Evolutionary conservation across 2,329 filamentous ascomycete species (phyloP), one percentile per base, ranked within the genome.

Genomic region (Botrytis sinoallii): DNA sequence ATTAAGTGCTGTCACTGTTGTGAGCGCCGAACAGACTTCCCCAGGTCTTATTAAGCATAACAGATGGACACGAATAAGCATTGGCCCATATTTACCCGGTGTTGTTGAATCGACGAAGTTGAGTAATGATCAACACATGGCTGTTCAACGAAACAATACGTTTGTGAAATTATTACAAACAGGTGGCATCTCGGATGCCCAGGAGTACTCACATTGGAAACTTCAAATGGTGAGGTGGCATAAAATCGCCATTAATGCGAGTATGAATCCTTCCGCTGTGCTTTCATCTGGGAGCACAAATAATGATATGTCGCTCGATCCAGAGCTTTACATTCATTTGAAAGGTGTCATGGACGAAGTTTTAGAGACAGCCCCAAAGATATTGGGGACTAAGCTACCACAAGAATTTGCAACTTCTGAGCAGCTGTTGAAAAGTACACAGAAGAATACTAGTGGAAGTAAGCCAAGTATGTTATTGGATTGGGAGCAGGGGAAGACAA

Each of bases 161-260:
- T 86, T 93, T 73, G 83, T 84, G 10, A 81, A 83, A 20, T 82
- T 87, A n/a, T 74, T 83, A 16, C 71, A 78, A 46, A 75, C 75
- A 25, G 91, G 90, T 55, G 88, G 87, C 2, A 88, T 93, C 76
- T 86, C 86, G 74, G 91, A 93, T 81, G 89, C 90, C 8, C 88
- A 90, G 75, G 84, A 87, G 12, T 89, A 91, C 77, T 86, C 88
- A 65, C 90, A 92, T 81, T 83, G 89, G 46, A 90, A 89, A 74
- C 84, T 93, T 64, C 92, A 93, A 82, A 87, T 89, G 60, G 88
- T 93, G 29, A 86, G 91, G 38, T 93, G 91, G 91, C 91, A 93
- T 82, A 93, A 93, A 82, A 88, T 93, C 75, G 91, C 90, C 78
- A 93, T 93, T 84, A 93, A 93, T 81, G 90, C 91, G 0, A 88